Evolutionary conservation across 2,329 filamentous ascomycete species (phyloP).

Genomic region (Hypomyces perniciosus): DNA sequence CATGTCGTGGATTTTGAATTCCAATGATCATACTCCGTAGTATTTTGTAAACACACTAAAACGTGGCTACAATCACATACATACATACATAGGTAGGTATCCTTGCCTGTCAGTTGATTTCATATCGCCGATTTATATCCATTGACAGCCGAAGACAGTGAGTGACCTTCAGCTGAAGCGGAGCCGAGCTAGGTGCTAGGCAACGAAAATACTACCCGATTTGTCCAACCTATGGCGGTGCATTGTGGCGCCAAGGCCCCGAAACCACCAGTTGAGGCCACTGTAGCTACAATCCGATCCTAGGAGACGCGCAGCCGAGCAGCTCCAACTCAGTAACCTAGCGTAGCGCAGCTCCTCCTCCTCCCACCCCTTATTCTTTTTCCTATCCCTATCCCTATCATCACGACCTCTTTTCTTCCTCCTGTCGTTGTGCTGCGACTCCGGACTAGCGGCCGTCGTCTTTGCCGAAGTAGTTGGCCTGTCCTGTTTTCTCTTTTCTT

Average conservation of each 20-base stretch:
- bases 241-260: constrained; percentile 2
- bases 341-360: constrained; percentile 6
- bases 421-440: constrained; percentile 14
- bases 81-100: no score
- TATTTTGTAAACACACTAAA: not conserved
- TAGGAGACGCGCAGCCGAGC: constrained; percentile 13
- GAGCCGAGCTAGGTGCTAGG: not conserved
- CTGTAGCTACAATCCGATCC: constrained; percentile 36
- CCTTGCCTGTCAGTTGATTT: no score
- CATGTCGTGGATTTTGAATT: not conserved
- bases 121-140: no score
- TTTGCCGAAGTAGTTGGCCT: constrained; percentile 7
- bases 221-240: constrained; percentile 6
- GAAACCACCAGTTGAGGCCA: constrained; percentile 27
- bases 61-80: no score
- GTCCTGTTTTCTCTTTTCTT: constrained; percentile 8
- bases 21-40: not conserved
- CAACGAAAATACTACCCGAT: not conserved
- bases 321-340: constrained; percentile 9
- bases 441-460: constrained; percentile 7
- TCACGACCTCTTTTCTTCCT: constrained; percentile 14
- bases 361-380: constrained; percentile 14
- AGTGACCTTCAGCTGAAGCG: no score
- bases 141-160: no score
- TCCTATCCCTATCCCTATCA: constrained; percentile 10